These are phyloP conservation scores for Rubus parviflorus DNA, from an alignment of 306 rosid genomes.

Conservation along the genomic window DNA sequence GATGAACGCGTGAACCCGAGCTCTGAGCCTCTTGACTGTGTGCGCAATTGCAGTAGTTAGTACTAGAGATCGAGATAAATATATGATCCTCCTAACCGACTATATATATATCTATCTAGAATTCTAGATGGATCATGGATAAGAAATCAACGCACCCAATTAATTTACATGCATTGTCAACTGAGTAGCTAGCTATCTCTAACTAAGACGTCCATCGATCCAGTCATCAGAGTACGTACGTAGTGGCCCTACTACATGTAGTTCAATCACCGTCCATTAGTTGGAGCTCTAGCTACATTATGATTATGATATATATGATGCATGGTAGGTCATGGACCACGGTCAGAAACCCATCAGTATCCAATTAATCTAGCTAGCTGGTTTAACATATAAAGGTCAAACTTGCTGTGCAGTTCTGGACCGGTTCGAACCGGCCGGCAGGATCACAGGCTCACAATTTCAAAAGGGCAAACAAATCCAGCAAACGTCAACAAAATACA, in stretches of 20 bases:
- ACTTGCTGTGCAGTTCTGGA: background rate
- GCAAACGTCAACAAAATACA: slow-evolving; percentile 14
- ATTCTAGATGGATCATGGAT: background rate
- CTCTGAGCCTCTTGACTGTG: too few relatives aligned
- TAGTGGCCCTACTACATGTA: background rate
- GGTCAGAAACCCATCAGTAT: background rate
- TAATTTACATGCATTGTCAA: background rate
- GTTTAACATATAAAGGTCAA: background rate
- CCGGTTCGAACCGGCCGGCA: slow-evolving; percentile 11
- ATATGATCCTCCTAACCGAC: too few relatives aligned
- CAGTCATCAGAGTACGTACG: too few relatives aligned
- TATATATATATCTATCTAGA: background rate
- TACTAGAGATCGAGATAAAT: too few relatives aligned
- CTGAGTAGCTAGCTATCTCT: background rate
- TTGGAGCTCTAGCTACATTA: background rate
- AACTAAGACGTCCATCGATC: background rate
- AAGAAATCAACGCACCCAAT: background rate
- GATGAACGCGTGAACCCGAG: too few relatives aligned
- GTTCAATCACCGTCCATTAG: background rate
- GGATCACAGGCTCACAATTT: background rate
- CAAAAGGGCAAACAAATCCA: background rate
- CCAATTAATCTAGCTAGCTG: background rate
- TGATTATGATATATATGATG: background rate
- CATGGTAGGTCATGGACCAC: background rate
- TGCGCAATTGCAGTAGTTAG: too few relatives aligned